Evolutionary conservation across 2,329 filamentous ascomycete genomes (phyloP).

Genomic region (Fusarium decemcellulare): DNA sequence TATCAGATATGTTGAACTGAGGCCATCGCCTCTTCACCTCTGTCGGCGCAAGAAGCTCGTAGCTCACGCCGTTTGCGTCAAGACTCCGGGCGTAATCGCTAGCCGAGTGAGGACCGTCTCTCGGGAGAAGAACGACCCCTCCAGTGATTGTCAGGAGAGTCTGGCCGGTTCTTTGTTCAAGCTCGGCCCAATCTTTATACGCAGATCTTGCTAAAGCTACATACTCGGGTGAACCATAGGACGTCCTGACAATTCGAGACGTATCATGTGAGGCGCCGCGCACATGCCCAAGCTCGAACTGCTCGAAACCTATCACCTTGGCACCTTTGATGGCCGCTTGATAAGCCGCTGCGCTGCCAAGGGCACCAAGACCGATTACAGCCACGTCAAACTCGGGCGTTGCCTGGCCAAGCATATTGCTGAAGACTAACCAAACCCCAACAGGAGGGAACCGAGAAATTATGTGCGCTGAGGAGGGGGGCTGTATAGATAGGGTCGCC

Average conservation of each 20-base stretch:
- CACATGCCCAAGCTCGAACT: constrained; percentile 44
- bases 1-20: constrained; percentile 28
- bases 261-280: constrained; percentile 46
- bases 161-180: constrained; percentile 35
- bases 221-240: constrained; percentile 40
- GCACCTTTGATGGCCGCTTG: constrained; percentile 38
- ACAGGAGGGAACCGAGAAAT: no score
- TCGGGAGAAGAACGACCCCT: constrained; percentile 39
- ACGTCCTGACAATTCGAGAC: constrained; percentile 42
- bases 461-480: no score
- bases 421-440: no score
- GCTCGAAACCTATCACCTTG: constrained; percentile 43
- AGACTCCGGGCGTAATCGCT: constrained; percentile 17
- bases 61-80: constrained; percentile 28
- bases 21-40: constrained; percentile 39
- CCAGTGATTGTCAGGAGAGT: constrained; percentile 42
- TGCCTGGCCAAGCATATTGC: no score
- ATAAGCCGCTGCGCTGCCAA: constrained; percentile 37
- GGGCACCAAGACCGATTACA: constrained; percentile 15
- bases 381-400: constrained; percentile 3
- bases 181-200: constrained; percentile 43
- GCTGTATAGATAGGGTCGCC: no score
- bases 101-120: not conserved
- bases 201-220: constrained; percentile 40
- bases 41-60: constrained; percentile 34